A percentile compares a stretch with the other conserved stretches of the same genome.
These are phyloP conservation scores for Bolboschoenoplectus hybrid DNA, from an alignment of 202 grass and related monocot genomes.

Conservation along the genomic window DNA sequence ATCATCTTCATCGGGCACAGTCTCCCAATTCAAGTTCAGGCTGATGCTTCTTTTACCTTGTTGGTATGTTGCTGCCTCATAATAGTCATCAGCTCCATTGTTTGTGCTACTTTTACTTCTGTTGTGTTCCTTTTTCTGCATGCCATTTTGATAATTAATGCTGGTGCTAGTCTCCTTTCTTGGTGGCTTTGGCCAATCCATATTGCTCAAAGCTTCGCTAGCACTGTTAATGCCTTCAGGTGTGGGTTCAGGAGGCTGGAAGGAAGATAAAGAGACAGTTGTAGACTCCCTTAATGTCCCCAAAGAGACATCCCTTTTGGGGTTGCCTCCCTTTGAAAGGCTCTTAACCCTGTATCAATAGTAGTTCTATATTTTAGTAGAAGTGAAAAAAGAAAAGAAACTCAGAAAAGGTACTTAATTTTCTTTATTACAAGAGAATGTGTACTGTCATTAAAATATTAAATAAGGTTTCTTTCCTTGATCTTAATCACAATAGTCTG, in stretches of 20 bases:
- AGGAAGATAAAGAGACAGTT: conserved; percentile 55
- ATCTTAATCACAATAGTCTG: neutral
- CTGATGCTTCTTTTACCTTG: neutral
- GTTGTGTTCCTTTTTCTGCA: conserved; percentile 51
- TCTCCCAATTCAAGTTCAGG: conserved; percentile 49
- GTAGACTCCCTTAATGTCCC: conserved; percentile 62
- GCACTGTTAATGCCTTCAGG: conserved; percentile 56
- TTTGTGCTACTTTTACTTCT: conserved; percentile 36
- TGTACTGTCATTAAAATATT: neutral
- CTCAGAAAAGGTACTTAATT: neutral
- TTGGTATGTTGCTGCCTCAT: conserved; percentile 25
- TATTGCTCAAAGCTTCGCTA: conserved; percentile 55
- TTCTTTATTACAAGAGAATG: neutral
- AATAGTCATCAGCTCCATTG: conserved; percentile 31
- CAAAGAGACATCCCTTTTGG: conserved; percentile 68
- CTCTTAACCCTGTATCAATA: conserved; percentile 78
- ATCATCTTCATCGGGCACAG: conserved; percentile 58
- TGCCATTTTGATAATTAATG: conserved; percentile 46
- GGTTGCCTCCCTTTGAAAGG: conserved; percentile 81
- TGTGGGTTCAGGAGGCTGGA: conserved; percentile 47
- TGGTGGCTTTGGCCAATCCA: conserved; percentile 72
- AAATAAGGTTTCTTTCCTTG: neutral
- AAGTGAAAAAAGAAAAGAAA: neutral
- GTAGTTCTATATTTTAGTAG: conserved; percentile 7
- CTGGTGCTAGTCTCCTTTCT: conserved; percentile 53